phyloP scores from a whole-genome alignment of 2,329 filamentous ascomycete genomes.

The Geosmithia putterillii region DNA sequence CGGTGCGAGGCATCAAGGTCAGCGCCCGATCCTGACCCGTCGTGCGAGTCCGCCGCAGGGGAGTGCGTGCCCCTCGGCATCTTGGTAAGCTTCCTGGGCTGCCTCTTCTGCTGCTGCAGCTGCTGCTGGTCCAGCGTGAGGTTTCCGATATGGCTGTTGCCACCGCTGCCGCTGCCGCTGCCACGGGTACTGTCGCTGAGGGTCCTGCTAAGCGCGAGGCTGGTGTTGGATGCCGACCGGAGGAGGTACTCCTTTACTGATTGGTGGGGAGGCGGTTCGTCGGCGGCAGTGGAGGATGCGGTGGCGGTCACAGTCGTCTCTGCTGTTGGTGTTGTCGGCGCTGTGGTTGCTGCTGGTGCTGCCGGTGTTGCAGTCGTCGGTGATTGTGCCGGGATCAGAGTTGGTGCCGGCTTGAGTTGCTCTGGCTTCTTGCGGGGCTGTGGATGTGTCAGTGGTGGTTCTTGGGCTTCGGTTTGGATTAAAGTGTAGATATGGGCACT shows the following conservation, averaged over 20 bases:
- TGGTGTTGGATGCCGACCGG: conserved; percentile 2
- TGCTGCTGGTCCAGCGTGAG: no score
- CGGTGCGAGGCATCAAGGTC: background rate
- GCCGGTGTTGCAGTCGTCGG: background rate
- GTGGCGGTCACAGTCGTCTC: no score
- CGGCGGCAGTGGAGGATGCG: no score
- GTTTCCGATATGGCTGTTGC: no score
- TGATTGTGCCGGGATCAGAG: background rate
- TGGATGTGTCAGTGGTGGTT: background rate
- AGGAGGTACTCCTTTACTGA: background rate
- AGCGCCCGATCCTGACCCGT: conserved; percentile 6
- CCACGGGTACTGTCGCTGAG: conserved; percentile 20
- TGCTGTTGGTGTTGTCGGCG: background rate
- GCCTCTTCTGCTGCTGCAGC: conserved; percentile 14
- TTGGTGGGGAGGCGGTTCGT: background rate
- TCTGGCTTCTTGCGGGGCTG: background rate
- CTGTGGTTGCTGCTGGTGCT: background rate
- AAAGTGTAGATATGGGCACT: background rate
- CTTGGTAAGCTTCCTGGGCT: conserved; percentile 29
- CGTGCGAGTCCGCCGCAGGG: no score
- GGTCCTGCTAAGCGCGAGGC: conserved; percentile 11
- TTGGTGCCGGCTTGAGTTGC: no score
- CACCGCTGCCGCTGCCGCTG: conserved; percentile 12
- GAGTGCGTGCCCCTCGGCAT: conserved; percentile 12
- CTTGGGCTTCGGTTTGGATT: background rate